Percentiles rank a stretch among this genome's conserved stretches.
These are phyloP conservation scores for Gloeophyllum trabeum DNA, from an alignment of 768 basidiomycete genomes.

Conservation along the genomic window DNA sequence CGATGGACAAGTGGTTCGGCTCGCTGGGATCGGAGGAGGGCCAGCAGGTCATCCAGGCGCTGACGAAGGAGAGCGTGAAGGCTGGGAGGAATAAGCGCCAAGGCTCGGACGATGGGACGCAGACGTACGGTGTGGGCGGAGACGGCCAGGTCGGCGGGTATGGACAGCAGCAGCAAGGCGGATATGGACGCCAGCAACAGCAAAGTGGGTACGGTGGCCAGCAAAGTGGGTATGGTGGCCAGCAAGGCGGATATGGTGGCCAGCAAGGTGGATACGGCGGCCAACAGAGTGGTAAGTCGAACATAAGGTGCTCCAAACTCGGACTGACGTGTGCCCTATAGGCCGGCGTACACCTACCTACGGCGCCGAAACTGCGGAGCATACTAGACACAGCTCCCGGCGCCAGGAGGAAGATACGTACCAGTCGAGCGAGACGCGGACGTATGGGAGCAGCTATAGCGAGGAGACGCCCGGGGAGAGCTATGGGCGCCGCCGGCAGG, in stretches of 20 bases:
- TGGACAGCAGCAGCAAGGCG: slow-evolving; percentile 2
- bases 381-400: too few relatives aligned
- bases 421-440: background rate
- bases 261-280: background rate
- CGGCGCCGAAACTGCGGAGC: too few relatives aligned
- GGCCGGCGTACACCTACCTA: too few relatives aligned
- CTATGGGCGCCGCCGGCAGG: background rate
- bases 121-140: slow-evolving; percentile 1
- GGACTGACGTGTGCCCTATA: too few relatives aligned
- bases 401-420: background rate
- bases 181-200: slow-evolving; percentile 3
- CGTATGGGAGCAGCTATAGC: background rate
- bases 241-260: background rate
- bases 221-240: background rate
- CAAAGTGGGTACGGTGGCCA: slow-evolving; percentile 3
- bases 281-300: too few relatives aligned
- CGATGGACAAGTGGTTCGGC: slow-evolving; percentile 42
- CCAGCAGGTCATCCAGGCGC: slow-evolving; percentile 29
- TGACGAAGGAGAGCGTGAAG: slow-evolving; percentile 51
- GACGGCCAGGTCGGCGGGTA: background rate
- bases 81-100: slow-evolving; percentile 46
- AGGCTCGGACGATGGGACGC: slow-evolving; percentile 33
- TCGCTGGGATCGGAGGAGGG: slow-evolving; percentile 32
- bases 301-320: too few relatives aligned
- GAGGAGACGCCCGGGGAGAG: background rate